These are phyloP conservation scores for Fusarium sp. DNA, from an alignment of 2,329 filamentous ascomycete species.

Conservation along the genomic window DNA sequence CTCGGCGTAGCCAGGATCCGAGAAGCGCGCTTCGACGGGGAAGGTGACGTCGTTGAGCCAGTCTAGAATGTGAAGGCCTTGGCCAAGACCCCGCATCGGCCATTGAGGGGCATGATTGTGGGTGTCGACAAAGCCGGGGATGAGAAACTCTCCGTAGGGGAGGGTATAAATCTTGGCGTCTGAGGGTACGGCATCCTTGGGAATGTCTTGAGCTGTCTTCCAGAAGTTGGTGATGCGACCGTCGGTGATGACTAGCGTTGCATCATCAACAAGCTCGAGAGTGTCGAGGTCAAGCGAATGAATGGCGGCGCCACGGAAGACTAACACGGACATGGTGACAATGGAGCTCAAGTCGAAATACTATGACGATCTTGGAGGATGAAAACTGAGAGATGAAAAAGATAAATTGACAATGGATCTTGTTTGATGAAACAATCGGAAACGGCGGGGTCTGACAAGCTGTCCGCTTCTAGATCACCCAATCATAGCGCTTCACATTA, in stretches of 20 bases:
- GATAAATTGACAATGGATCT: not conserved
- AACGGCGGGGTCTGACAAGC: not conserved
- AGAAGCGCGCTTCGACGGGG: slow-evolving; percentile 43
- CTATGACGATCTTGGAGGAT: not conserved
- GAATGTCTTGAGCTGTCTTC: not conserved
- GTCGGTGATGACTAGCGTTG: not conserved
- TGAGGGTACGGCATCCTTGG: not conserved
- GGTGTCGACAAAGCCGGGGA: slow-evolving; percentile 72
- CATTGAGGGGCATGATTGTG: slow-evolving; percentile 75
- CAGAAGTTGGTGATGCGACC: slow-evolving; percentile 11
- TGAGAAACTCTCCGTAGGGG: slow-evolving; percentile 29
- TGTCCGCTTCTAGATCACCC: not conserved
- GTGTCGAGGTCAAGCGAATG: not conserved
- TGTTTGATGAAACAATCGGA: not conserved
- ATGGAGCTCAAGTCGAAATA: not conserved
- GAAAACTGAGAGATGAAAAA: not conserved
- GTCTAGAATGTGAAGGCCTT: slow-evolving; percentile 66
- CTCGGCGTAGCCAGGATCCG: not conserved
- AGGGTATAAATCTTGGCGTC: not conserved
- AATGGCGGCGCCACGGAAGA: slow-evolving; percentile 10
- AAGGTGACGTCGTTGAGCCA: slow-evolving; percentile 75
- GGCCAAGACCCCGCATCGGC: slow-evolving; percentile 60
- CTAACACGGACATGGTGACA: not conserved
- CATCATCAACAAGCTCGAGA: not conserved
- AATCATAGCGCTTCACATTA: not conserved